A percentile compares a stretch with the other conserved stretches of the same genome.
These are phyloP conservation scores for Lasiosphaeris hirsuta DNA, from an alignment of 495 filamentous ascomycete genomes.

Conservation along the genomic window DNA sequence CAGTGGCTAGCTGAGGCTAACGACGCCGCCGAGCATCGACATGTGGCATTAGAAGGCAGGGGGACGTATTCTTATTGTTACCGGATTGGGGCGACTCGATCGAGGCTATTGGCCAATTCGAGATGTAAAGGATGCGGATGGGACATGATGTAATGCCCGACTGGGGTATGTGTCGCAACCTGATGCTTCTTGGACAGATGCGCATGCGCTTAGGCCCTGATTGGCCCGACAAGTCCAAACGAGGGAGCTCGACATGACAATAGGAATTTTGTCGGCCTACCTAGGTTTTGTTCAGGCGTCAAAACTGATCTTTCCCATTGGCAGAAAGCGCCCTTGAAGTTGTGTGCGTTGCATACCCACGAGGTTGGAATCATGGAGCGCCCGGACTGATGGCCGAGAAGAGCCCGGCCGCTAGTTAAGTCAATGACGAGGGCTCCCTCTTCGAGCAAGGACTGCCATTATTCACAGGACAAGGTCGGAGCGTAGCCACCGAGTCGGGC, in stretches of 20 bases:
- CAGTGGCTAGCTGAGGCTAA: not conserved
- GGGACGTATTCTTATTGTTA: not conserved
- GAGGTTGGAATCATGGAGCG: no score
- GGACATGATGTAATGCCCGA: conserved; percentile 7
- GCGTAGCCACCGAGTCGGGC: not conserved
- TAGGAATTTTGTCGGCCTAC: not conserved
- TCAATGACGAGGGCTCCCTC: no score
- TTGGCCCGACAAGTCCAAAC: conserved; percentile 14
- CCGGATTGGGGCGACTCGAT: conserved; percentile 2
- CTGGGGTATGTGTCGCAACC: not conserved
- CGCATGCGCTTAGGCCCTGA: conserved; percentile 24
- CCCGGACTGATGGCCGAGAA: no score
- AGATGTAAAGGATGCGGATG: not conserved
- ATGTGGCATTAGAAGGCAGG: not conserved
- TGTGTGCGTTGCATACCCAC: no score
- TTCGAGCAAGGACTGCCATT: no score
- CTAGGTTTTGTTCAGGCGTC: no score
- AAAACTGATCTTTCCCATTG: no score
- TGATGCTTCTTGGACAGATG: not conserved
- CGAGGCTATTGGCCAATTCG: conserved; percentile 7
- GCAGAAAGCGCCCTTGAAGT: no score
- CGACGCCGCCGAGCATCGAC: not conserved
- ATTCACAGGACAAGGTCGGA: no score
- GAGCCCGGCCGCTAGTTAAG: no score
- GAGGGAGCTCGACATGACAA: not conserved